Evolutionary conservation across 805 yeast species (phyloP).

Genomic region (Ogataea minuta): DNA sequence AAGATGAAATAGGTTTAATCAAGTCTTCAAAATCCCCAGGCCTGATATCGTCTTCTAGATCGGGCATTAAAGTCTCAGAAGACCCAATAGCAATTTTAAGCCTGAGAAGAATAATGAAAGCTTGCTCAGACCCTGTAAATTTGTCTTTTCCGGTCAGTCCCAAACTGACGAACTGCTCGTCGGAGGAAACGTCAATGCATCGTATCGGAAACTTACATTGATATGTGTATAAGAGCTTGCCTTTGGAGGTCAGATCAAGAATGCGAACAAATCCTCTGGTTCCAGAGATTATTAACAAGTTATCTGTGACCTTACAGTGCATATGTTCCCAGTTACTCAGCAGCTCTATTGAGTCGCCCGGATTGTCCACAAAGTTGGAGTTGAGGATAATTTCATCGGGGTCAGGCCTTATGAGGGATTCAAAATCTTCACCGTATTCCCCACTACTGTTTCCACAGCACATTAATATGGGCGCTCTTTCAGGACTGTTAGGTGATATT

Average conservation of each 20-base stretch:
- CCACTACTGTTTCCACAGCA: conserved; percentile 72
- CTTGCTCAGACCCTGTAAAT: conserved; percentile 66
- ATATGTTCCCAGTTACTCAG: conserved; percentile 58
- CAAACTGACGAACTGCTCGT: conserved; percentile 66
- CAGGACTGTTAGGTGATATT: conserved; percentile 43
- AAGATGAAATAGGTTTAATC: conserved; percentile 15
- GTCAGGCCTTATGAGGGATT: conserved; percentile 32
- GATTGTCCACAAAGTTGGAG: conserved; percentile 29
- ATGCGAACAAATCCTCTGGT: conserved; percentile 70
- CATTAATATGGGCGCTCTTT: conserved; percentile 50
- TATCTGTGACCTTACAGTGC: conserved; percentile 56
- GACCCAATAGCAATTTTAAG: conserved; percentile 22
- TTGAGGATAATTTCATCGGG: conserved; percentile 24
- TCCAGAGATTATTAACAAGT: conserved; percentile 64
- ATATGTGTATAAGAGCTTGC: conserved; percentile 66
- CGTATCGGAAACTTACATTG: conserved; percentile 72
- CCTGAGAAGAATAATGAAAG: conserved; percentile 59
- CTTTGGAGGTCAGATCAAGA: conserved; percentile 53
- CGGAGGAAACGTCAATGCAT: conserved; percentile 68
- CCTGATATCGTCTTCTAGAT: conserved; percentile 3
- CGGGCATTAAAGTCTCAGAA: background rate
- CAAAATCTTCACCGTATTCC: conserved; percentile 57
- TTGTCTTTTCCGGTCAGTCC: conserved; percentile 82
- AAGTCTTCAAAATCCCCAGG: conserved; percentile 19
- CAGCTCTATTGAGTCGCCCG: conserved; percentile 32